Evolutionary conservation across 2,329 filamentous ascomycete species (phyloP), one percentile per base, ranked within the genome.

Genomic region (Tolypocladium tropicale): DNA sequence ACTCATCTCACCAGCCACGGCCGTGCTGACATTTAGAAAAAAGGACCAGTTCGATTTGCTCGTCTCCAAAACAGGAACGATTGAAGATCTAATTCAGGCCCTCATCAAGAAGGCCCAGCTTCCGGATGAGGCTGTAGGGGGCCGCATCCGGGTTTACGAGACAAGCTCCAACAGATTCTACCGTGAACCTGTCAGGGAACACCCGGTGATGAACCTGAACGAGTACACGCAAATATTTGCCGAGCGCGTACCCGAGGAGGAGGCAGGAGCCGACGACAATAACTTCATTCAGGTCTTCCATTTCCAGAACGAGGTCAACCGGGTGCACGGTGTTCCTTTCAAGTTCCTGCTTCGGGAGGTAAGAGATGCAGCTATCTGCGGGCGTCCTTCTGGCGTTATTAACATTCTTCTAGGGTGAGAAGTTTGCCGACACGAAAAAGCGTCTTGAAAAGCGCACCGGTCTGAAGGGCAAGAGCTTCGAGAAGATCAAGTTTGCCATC

Each of bases 401-500:
- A 54, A 64, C 53, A 55, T 36, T 23, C 18, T 3, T 4, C 6
- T 53, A 93, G 84, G 89, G 85, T 55, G 94, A 99, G 70, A 78
- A 80, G 41, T 97, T 99, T 73, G 85, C 84, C 57, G 90, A 97
- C 36, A 96, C 92, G 48, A 96, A 93, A 76, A 90, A 95, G 74
- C 85, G 94, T n/a, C 77, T 99, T 4, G 92, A 94, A 63, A 93
- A 92, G 71, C 82, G 93, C 57, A 96, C 90, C 0, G 92, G 92
- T 30, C 86, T 99, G 74, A 96, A 96, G 73, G 95, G 94, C 71
- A 99, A 99, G 78, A 90, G 90, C 62, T 92, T 99, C 63, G 93
- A 99, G 72, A 97, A 97, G 78, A 94, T 99, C 72, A 96, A 95
- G 72, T 96, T 99, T 76, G 89, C 91, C 7, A 73, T 95, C 34